A percentile compares a stretch with the other conserved stretches of the same genome.
These are phyloP conservation scores for Suillus americanus DNA, from an alignment of 768 basidiomycete genomes.

Conservation along the genomic window DNA sequence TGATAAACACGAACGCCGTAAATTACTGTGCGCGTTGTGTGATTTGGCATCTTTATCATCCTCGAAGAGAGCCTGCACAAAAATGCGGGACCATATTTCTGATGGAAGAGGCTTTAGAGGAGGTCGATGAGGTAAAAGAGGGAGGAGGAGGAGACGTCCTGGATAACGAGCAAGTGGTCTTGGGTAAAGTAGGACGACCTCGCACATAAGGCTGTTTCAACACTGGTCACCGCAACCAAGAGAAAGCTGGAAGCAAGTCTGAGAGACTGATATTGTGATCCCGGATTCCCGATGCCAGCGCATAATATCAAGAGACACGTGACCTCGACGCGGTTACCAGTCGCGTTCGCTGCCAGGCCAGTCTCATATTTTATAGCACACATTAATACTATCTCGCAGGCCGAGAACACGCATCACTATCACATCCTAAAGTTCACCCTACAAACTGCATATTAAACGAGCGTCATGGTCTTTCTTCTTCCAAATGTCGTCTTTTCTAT, in stretches of 20 bases:
- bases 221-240: neutral
- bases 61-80: slow-evolving; percentile 36
- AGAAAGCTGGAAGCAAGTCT: neutral
- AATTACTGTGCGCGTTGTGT: slow-evolving; percentile 11
- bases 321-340: neutral
- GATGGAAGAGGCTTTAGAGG: slow-evolving; percentile 57
- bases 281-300: neutral
- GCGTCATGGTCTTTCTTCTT: neutral
- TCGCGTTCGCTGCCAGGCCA: neutral
- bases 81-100: slow-evolving; percentile 71
- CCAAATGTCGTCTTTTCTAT: neutral
- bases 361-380: neutral
- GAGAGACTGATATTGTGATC: neutral
- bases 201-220: slow-evolving; percentile 28
- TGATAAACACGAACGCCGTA: slow-evolving; percentile 21
- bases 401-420: neutral
- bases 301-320: neutral
- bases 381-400: neutral
- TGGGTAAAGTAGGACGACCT: slow-evolving; percentile 57
- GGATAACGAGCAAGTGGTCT: slow-evolving; percentile 62
- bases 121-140: slow-evolving; percentile 59
- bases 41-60: slow-evolving; percentile 8
- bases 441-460: neutral
- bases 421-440: neutral
- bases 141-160: slow-evolving; percentile 63